Evolutionary conservation across 1,139 yeast species (phyloP).

Genomic region (Taphrina betulina): DNA sequence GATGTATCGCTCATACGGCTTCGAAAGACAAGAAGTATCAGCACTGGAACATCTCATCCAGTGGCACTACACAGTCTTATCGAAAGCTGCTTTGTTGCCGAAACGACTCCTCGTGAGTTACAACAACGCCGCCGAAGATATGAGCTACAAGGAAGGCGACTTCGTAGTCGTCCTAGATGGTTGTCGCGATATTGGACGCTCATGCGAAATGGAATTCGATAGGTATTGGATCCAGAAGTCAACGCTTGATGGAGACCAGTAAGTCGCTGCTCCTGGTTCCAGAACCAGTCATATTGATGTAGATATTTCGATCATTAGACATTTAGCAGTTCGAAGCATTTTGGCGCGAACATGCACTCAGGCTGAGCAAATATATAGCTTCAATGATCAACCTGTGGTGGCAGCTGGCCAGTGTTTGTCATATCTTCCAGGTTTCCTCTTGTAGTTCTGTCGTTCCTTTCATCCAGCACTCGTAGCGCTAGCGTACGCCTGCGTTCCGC

Average conservation of each 20-base stretch:
- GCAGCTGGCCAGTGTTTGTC: no score
- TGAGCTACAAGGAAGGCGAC: slow-evolving; percentile 45
- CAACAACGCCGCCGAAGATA: slow-evolving; percentile 44
- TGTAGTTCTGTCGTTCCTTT: no score
- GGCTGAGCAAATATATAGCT: no score
- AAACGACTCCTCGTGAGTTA: slow-evolving; percentile 55
- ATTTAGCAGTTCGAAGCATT: no score
- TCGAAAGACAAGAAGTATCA: slow-evolving; percentile 58
- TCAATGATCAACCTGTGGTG: slow-evolving; percentile 19
- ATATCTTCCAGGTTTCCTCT: no score
- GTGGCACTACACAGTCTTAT: slow-evolving; percentile 84
- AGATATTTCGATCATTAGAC: no score
- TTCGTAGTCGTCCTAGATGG: slow-evolving; percentile 44
- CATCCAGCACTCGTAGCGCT: slow-evolving; percentile 20
- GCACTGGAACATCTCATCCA: slow-evolving; percentile 80
- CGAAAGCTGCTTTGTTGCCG: slow-evolving; percentile 70
- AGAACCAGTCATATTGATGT: no score
- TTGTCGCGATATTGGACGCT: slow-evolving; percentile 42
- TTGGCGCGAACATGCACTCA: no score
- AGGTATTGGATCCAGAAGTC: slow-evolving; percentile 25
- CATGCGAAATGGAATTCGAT: slow-evolving; percentile 44
- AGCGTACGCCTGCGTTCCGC: slow-evolving; percentile 71
- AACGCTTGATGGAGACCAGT: no score
- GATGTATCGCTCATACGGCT: slow-evolving; percentile 65
- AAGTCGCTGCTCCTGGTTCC: no score